Evolutionary conservation across 2,329 filamentous ascomycete genomes (phyloP), one percentile per base, ranked within the genome.

Genomic region (Hymenoscyphus fructigenus): DNA sequence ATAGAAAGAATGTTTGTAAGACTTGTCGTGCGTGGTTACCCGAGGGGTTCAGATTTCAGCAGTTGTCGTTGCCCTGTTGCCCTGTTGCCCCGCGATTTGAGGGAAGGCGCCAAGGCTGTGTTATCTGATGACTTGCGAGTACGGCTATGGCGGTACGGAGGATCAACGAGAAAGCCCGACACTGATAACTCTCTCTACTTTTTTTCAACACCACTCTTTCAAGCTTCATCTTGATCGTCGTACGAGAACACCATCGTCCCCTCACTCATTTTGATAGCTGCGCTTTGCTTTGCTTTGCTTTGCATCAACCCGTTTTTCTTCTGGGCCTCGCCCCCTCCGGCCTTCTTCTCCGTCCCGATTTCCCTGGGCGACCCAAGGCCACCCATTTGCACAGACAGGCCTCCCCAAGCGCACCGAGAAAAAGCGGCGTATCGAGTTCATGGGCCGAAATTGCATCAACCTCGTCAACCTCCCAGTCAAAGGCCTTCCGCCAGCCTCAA

Each of bases 371-470:
- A 14, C 20, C 17, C 12, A 38, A 38, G 12, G 12, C 14, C 14
- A 15, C 36, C 12, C 36, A 15, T 32, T 38, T 38, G 47, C 47
- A 53, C 47, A 53, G 47, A 53, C 47, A 20, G 9, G 9, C 20
- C 47, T 23, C n/a, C 10, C n/a, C 47, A 20, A 14, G 9, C 47
- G 47, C 47, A 23, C 20, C 20, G 47, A 53, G 47, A 53, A 14
- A 20, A 20, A 47, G 41, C 23, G 41, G 47, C 47, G 47, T 23
- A 53, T 53, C 47, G 9, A 53, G 47, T 23, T 53, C 44, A 20
- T 53, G 47, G 47, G n/a, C 47, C 47, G 47, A 53, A 53, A 53
- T 53, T 53, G 47, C 44, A 50, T 36, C 34, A 36, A 14, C 34
- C 9, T 14, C 12, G 4, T 53, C 44, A 50, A 23, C 44, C 17